phyloP scores from a whole-genome alignment of 768 basidiomycete species.

The Agaricus blazei region DNA sequence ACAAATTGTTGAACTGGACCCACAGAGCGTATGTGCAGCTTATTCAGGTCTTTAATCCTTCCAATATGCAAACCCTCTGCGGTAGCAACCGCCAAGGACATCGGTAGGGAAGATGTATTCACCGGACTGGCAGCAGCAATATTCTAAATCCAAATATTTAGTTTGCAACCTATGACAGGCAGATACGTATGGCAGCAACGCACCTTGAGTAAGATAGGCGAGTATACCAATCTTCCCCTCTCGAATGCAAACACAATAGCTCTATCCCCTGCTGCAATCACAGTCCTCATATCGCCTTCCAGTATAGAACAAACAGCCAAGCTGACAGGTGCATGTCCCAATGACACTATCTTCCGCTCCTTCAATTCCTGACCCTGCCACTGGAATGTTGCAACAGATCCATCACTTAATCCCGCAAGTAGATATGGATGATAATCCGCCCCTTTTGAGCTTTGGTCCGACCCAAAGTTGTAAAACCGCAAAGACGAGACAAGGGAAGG shows the following conservation, averaged over 20 bases:
- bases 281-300: slow-evolving; percentile 35
- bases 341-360: slow-evolving; percentile 53
- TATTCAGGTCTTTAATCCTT: slow-evolving; percentile 59
- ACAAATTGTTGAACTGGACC: slow-evolving; percentile 12
- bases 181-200: background rate
- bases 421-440: slow-evolving; percentile 45
- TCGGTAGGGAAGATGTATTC: slow-evolving; percentile 40
- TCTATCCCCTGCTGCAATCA: slow-evolving; percentile 71
- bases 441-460: slow-evolving; percentile 26
- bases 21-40: slow-evolving; percentile 79
- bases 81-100: slow-evolving; percentile 57
- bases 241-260: slow-evolving; percentile 69
- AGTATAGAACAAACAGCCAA: slow-evolving; percentile 53
- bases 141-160: slow-evolving; percentile 28
- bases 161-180: background rate
- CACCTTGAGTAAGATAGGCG: slow-evolving; percentile 70
- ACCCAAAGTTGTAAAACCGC: slow-evolving; percentile 57
- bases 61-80: slow-evolving; percentile 58
- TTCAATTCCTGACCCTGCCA: slow-evolving; percentile 39
- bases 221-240: slow-evolving; percentile 56
- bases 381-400: slow-evolving; percentile 54
- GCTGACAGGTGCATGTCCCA: slow-evolving; percentile 65
- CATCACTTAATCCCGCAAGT: slow-evolving; percentile 72
- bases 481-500: slow-evolving; percentile 42
- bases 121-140: slow-evolving; percentile 47